Conservation (phyloP, 2,329 filamentous ascomycete genomes). For the Trematosphaeria pertusa region DNA sequence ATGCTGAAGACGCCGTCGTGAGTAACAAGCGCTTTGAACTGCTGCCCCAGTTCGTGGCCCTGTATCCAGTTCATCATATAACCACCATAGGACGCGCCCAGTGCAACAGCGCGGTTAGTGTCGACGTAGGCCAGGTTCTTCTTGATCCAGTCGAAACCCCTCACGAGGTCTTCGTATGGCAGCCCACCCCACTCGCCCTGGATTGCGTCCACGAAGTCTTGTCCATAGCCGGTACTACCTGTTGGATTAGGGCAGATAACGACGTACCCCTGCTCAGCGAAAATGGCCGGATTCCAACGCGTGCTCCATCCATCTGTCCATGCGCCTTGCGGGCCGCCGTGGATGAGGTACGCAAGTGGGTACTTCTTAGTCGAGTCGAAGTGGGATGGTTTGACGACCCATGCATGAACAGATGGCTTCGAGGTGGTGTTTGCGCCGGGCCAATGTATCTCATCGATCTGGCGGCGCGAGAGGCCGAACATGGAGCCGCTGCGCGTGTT, state of each 20-base stretch:
- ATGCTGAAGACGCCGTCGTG: conserved; percentile 85
- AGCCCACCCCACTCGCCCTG: conserved; percentile 81
- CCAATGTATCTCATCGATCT: conserved; percentile 74
- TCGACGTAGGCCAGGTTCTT: conserved; percentile 72
- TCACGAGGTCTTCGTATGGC: conserved; percentile 83
- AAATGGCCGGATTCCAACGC: conserved; percentile 85
- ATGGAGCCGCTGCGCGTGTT: conserved; percentile 69
- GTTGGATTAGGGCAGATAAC: conserved; percentile 84
- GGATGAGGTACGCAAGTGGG: conserved; percentile 79
- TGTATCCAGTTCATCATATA: conserved; percentile 80
- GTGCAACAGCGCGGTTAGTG: conserved; percentile 70
- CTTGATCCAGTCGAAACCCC: conserved; percentile 76
- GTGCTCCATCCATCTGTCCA: conserved; percentile 81
- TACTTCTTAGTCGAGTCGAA: conserved; percentile 77
- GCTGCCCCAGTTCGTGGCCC: conserved; percentile 79
- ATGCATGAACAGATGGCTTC: conserved; percentile 71
- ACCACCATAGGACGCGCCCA: conserved; percentile 65
- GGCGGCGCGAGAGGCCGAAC: conserved; percentile 69
- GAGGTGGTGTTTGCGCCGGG: conserved; percentile 66
- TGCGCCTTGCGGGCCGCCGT: conserved; percentile 81
- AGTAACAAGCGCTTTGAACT: conserved; percentile 86
- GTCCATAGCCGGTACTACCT: conserved; percentile 82
- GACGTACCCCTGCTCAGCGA: conserved; percentile 87
- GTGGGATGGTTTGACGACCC: conserved; percentile 67
- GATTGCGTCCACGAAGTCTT: conserved; percentile 79